phyloP scores from a whole-genome alignment of 75 land plant species.

The Chamaecyparis obtusa region DNA sequence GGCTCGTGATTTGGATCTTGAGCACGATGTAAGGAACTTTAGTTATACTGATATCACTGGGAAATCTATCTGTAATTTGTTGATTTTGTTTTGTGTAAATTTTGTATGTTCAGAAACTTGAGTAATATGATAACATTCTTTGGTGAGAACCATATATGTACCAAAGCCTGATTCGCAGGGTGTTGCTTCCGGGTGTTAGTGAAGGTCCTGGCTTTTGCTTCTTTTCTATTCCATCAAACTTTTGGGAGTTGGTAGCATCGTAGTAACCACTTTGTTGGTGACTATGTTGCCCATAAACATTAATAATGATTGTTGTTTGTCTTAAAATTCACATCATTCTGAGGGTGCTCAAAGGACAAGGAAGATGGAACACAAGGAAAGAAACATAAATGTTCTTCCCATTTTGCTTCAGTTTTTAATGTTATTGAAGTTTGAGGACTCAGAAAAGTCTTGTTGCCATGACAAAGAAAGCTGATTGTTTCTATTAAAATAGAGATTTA shows the following conservation, averaged over 20 bases:
- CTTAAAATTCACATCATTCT: not conserved
- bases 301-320: not conserved
- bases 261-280: no score
- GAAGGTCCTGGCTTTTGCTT: no score
- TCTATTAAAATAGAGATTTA: not conserved
- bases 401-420: not conserved
- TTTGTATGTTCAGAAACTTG: no score
- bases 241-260: no score
- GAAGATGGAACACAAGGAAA: not conserved
- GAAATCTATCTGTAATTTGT: not conserved
- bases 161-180: no score
- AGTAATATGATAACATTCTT: no score
- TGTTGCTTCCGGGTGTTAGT: no score
- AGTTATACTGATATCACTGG: not conserved
- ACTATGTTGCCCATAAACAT: no score
- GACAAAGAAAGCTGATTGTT: not conserved
- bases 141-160: no score
- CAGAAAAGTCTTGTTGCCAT: not conserved
- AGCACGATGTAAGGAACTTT: not conserved
- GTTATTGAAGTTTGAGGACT: not conserved
- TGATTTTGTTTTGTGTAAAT: no score
- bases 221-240: no score
- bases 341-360: not conserved
- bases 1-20: not conserved
- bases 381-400: not conserved